A percentile compares a stretch with the other conserved stretches of the same genome.
phyloP scores from a whole-genome alignment of 495 filamentous ascomycete genomes.

The Tuber microsphaerosporum region DNA sequence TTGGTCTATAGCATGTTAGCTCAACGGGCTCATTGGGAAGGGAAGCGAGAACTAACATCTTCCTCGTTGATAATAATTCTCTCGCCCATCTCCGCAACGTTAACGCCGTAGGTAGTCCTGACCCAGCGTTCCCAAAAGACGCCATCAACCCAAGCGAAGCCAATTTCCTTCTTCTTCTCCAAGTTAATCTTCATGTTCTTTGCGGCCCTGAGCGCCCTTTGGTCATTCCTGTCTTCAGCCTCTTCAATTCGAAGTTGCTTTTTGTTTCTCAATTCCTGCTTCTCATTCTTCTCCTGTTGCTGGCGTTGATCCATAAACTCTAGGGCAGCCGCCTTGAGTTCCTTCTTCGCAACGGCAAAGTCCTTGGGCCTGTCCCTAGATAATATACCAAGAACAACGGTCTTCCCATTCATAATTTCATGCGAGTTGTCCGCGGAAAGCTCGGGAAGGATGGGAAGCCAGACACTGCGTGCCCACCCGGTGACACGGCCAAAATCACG shows the following conservation, averaged over 20 bases:
- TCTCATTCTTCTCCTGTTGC: slow-evolving; percentile 78
- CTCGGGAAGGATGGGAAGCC: slow-evolving; percentile 96
- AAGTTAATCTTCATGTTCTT: slow-evolving; percentile 89
- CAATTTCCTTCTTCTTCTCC: slow-evolving; percentile 79
- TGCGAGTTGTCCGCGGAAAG: slow-evolving; percentile 81
- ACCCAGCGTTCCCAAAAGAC: slow-evolving; percentile 98
- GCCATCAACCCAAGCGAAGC: slow-evolving; percentile 98
- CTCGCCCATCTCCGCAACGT: slow-evolving; percentile 70
- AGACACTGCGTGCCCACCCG: slow-evolving; percentile 88
- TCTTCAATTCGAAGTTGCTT: slow-evolving; percentile 95
- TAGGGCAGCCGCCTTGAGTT: slow-evolving; percentile 88
- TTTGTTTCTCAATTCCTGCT: slow-evolving; percentile 82
- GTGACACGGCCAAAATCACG: slow-evolving; percentile 73
- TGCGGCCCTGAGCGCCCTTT: slow-evolving; percentile 74
- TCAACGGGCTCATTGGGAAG: slow-evolving; percentile 6
- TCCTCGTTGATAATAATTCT: slow-evolving; percentile 95
- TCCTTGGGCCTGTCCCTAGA: slow-evolving; percentile 71
- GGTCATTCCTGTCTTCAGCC: slow-evolving; percentile 86
- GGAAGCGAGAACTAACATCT: slow-evolving; percentile 59
- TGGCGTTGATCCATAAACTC: slow-evolving; percentile 98
- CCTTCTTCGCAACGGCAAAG: slow-evolving; percentile 68
- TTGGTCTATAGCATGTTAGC: slow-evolving; percentile 56
- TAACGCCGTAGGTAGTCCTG: slow-evolving; percentile 83
- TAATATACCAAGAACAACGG: slow-evolving; percentile 84
- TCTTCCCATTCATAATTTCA: slow-evolving; percentile 89